Conservation (phyloP, 768 basidiomycete species). For the Nidularia pulvinata region DNA sequence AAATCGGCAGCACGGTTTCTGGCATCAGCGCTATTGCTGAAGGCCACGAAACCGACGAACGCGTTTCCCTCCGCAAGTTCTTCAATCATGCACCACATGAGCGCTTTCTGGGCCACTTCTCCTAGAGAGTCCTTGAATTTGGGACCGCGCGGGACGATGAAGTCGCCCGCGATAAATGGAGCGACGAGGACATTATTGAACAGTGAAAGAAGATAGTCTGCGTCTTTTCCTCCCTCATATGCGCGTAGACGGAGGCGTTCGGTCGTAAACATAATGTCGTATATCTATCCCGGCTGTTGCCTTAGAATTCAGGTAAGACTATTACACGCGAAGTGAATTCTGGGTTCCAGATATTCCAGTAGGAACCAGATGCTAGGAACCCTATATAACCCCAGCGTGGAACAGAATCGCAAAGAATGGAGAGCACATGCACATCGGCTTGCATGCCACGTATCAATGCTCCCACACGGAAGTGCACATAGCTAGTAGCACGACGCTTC, state of each 20-base stretch:
- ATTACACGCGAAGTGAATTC: too few species aligned
- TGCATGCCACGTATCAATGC: too few species aligned
- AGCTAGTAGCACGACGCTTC: too few species aligned
- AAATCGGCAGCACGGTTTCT: background rate
- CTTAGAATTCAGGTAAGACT: too few species aligned
- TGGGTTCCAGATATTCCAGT: too few species aligned
- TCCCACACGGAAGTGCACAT: too few species aligned
- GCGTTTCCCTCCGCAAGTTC: background rate
- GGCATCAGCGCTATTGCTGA: background rate
- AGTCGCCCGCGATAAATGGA: constrained; percentile 7
- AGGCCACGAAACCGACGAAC: background rate
- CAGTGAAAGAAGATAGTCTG: constrained; percentile 7
- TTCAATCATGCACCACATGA: constrained; percentile 15
- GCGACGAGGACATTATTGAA: constrained; percentile 11
- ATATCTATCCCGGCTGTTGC: too few species aligned
- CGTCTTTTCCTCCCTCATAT: constrained; percentile 5
- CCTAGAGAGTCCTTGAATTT: constrained; percentile 9
- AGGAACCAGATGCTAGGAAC: too few species aligned
- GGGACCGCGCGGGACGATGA: constrained; percentile 7
- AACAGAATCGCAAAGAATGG: too few species aligned
- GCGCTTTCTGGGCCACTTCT: constrained; percentile 6
- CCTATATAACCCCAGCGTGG: too few species aligned
- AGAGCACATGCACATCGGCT: too few species aligned
- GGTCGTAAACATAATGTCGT: background rate
- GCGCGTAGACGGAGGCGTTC: constrained; percentile 9